Conservation (phyloP, 2,329 filamentous ascomycete genomes). For the Neofusicoccum ribis region DNA sequence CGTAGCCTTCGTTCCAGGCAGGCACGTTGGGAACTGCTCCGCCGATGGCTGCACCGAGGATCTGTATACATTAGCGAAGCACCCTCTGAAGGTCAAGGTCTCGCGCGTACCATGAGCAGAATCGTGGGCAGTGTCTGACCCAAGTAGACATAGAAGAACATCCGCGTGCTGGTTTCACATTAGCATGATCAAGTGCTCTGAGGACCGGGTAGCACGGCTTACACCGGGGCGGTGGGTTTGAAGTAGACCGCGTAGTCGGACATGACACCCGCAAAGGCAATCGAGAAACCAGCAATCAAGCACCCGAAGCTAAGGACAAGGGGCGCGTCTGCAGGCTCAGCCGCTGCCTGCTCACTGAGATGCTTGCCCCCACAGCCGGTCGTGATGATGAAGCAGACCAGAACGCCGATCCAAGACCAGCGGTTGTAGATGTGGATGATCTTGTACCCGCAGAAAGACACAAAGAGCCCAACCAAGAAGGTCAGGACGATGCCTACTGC, state of each 20-base stretch:
- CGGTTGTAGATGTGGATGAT: constrained; percentile 59
- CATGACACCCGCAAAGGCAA: constrained; percentile 61
- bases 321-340: constrained; percentile 45
- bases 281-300: constrained; percentile 63
- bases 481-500: constrained; percentile 64
- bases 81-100: no score
- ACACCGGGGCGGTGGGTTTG: constrained; percentile 56
- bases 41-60: constrained; percentile 63
- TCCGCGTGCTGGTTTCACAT: constrained; percentile 28
- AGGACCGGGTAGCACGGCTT: constrained; percentile 28
- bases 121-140: constrained; percentile 59
- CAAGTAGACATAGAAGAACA: constrained; percentile 59
- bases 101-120: constrained; percentile 53
- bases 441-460: constrained; percentile 63
- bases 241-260: constrained; percentile 65
- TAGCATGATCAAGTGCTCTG: constrained; percentile 4
- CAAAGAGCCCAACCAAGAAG: constrained; percentile 55
- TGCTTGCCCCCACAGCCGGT: constrained; percentile 55
- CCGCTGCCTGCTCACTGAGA: constrained; percentile 50
- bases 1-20: constrained; percentile 46
- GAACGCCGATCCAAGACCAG: constrained; percentile 58
- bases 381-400: constrained; percentile 57
- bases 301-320: constrained; percentile 59
- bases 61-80: background rate
- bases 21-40: constrained; percentile 58